Base-by-base conservation (phyloP, 345 rosid genomes). In the Populus pruinosa region DNA sequence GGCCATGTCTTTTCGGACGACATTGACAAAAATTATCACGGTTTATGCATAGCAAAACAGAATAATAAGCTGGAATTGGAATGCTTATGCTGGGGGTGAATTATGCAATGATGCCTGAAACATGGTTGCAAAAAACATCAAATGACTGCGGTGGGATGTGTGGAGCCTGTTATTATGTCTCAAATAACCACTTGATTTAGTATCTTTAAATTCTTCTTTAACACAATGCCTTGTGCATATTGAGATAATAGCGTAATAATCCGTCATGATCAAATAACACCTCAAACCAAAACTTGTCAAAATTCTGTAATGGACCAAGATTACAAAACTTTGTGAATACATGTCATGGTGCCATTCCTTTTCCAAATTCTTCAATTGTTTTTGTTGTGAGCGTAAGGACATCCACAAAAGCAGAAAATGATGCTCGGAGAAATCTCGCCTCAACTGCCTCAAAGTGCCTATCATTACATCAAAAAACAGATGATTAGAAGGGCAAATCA, bases 351-450 rank as follows among this genome's bases (percentile, higher is more conserved):
- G 69, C 72, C 81, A 73, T 69, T 67, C 80, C 86, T 49, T 80
- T 83, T 21, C 93, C 92, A 59, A 96, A 90, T 78, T 92, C 95
- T 87, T 91, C 94, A 20, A 96, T 86, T 13, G 97, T 91, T 86
- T 78, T 90, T 10, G 99, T 81, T 67, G 98, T 93, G 2, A 93
- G 90, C 0, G 89, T 85, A 59, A 96, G 97, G 38, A 86, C 91
- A 47, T 96, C 98, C 2, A 88, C 84, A 64, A 94, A 94, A 23
- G 98, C 88, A 64, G 98, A 93, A 82, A 88, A 92, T 0, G 97
- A 94, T 61, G 99, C 97, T n/a, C 97, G 91, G 44, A 96, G 97
- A 78, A 93, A 92, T 79, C 97, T 89, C 2, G 99, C 98, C 83
- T 96, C 98, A 3, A 89, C 81, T 39, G 98, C 98, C 82, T 91